Evolutionary conservation across 495 filamentous ascomycete species (phyloP), one percentile per base, ranked within the genome.

Genomic region (Aspergillus sparsus): DNA sequence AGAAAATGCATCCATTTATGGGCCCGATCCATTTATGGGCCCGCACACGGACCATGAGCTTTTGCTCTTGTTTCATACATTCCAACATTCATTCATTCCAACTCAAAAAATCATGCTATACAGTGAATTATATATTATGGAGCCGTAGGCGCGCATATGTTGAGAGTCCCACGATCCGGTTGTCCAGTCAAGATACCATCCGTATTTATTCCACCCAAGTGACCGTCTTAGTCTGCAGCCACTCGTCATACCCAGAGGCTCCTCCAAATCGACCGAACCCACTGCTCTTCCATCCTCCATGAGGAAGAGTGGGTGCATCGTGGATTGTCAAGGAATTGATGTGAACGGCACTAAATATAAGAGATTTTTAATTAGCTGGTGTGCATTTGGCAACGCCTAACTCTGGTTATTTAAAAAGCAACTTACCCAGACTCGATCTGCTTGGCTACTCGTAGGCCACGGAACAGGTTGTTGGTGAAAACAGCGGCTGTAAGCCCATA

Each of bases 321-420:
- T 96, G 91, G 1, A 96, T 80, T 3, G 86, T 90, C 83, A 92
- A 86, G 36, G 77, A 81, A 70, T 97, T 97, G 68, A 96, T 93
- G 70, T 96, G 92, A 32, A 97, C 89, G 27, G 88, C 88, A n/a
- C 75, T 77, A 58, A 16, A 47, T 31, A 41, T 10, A 27, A 18
- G 15, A 56, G 11, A 52, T 53, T 61, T 9, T 34, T 58, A 57
- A 45, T 51, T 31, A 62, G 47, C 31, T 11, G 27, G 13, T 15
- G 44, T 47, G 16, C 15, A 16, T 15, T 8, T 8, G 42, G 18
- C 18, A 3, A 16, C 39, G 9, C 15, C 12, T 42, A 42, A 10
- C 31, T 52, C 11, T 34, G 31, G 32, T n/a, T 27, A 21, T 15
- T 6, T 13, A 12, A 13, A 21, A 53, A 36, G 18, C 50, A 15